Evolutionary conservation across 2,329 filamentous ascomycete genomes (phyloP).

Genomic region (Fusarium clavum): DNA sequence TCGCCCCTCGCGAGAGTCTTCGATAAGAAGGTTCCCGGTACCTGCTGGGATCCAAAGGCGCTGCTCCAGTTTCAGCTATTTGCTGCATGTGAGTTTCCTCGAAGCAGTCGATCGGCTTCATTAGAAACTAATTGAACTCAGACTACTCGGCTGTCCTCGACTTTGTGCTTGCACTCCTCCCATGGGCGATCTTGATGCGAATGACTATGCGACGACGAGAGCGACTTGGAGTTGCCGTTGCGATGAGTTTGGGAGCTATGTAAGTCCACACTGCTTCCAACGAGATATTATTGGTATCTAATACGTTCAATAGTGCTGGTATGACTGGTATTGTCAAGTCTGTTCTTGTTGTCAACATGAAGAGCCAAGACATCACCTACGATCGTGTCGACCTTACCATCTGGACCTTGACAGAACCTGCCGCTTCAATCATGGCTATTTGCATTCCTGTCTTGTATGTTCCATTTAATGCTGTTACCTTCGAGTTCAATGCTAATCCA

Average conservation of each 20-base stretch:
- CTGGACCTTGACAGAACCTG: slow-evolving; percentile 52
- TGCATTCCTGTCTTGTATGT: slow-evolving; percentile 51
- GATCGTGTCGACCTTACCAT: slow-evolving; percentile 52
- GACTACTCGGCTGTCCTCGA: slow-evolving; percentile 52
- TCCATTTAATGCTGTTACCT: rapidly evolving
- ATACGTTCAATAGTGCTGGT: slow-evolving; percentile 46
- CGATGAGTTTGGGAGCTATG: slow-evolving; percentile 53
- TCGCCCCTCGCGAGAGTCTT: slow-evolving; percentile 46
- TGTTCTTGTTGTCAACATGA: slow-evolving; percentile 49
- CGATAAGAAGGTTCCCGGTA: slow-evolving; percentile 43
- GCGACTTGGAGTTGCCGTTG: slow-evolving; percentile 50
- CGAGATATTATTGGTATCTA: neutral
- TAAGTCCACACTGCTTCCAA: slow-evolving; percentile 16
- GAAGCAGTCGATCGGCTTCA: rapidly evolving
- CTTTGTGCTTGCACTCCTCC: slow-evolving; percentile 50
- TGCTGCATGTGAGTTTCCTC: slow-evolving; percentile 46
- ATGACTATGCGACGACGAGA: slow-evolving; percentile 50
- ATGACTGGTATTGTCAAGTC: slow-evolving; percentile 51
- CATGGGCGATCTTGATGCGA: slow-evolving; percentile 51
- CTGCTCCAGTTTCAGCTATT: slow-evolving; percentile 49
- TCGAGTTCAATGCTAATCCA: slow-evolving; percentile 1
- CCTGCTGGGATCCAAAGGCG: slow-evolving; percentile 47
- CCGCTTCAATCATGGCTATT: slow-evolving; percentile 53
- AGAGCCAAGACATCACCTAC: slow-evolving; percentile 50
- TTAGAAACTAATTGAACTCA: slow-evolving; percentile 8